Conservation (phyloP, 1,284 basidiomycete genomes). For the Thelephora terrestris region DNA sequence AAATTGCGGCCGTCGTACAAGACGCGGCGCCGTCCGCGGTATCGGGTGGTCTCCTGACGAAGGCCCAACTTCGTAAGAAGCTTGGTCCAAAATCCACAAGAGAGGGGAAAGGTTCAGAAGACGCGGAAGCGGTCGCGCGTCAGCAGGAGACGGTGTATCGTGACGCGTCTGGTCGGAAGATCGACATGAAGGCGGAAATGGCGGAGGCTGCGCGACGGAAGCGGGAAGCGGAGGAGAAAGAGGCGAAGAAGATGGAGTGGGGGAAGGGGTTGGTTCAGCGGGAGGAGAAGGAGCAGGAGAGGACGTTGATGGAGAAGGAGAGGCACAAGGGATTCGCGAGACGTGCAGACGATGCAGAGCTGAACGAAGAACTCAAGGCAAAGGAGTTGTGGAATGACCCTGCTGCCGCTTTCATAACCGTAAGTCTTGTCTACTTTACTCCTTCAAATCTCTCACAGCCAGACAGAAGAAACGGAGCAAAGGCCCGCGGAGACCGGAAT, state of each 20-base stretch:
- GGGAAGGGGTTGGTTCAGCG: conserved; percentile 88
- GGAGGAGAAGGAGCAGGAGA: conserved; percentile 61
- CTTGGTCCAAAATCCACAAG: conserved; percentile 28
- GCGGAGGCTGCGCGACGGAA: conserved; percentile 76
- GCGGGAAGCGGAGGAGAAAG: conserved; percentile 71
- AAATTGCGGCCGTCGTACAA: conserved; percentile 42
- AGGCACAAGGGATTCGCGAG: conserved; percentile 62
- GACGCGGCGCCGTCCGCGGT: conserved; percentile 32
- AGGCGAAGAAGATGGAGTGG: conserved; percentile 92
- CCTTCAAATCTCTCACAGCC: conserved; percentile 2
- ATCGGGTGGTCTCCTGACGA: conserved; percentile 67
- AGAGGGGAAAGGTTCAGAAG: conserved; percentile 28
- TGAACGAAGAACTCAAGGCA: conserved; percentile 77
- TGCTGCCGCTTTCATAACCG: conserved; percentile 85
- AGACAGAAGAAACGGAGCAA: conserved; percentile 64
- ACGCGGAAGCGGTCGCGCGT: conserved; percentile 37
- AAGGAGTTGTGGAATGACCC: conserved; percentile 92
- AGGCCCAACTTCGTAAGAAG: conserved; percentile 51
- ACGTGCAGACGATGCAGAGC: conserved; percentile 70
- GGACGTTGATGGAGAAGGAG: conserved; percentile 58
- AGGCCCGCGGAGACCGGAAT: conserved; percentile 74
- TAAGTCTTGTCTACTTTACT: conserved; percentile 30
- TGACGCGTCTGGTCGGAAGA: conserved; percentile 79
- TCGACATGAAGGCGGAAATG: conserved; percentile 77
- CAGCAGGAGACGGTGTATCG: conserved; percentile 92